Evolutionary conservation across 306 rosid species (phyloP).

Genomic region (Castanopsis chinensis): DNA sequence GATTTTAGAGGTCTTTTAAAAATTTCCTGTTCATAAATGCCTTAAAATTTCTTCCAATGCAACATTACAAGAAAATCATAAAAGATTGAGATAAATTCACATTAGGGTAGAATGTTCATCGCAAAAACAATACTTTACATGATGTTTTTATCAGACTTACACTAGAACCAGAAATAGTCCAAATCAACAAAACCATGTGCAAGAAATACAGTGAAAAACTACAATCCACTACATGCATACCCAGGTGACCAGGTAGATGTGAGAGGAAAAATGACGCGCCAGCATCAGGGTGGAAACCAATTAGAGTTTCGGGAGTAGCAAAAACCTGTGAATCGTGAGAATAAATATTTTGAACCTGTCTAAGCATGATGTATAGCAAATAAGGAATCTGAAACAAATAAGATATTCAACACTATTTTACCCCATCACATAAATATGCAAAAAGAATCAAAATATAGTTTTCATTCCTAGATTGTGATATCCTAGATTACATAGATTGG

Average conservation of each 20-base stretch:
- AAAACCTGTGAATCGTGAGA: constrained; percentile 56
- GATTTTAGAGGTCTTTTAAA: neutral
- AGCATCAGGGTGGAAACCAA: constrained; percentile 98
- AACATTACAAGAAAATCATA: neutral
- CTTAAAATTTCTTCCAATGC: neutral
- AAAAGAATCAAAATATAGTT: constrained; percentile 15
- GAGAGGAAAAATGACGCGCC: constrained; percentile 94
- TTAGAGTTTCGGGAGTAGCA: constrained; percentile 89
- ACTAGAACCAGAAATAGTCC: constrained; percentile 7
- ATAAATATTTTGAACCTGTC: constrained; percentile 8
- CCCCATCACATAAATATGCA: neutral
- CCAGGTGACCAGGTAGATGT: constrained; percentile 84
- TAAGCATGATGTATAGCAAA: neutral
- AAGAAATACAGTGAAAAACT: constrained; percentile 8
- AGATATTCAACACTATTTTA: neutral
- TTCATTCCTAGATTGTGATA: neutral
- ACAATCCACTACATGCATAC: constrained; percentile 35
- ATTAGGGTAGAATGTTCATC: neutral
- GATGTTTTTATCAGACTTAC: neutral
- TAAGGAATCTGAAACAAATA: neutral
- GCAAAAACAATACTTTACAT: too few relatives aligned
- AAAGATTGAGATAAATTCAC: neutral
- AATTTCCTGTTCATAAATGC: neutral
- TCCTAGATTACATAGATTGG: neutral
- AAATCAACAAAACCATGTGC: neutral